Conservation (phyloP, 2,329 filamentous ascomycete species). For the Bipolaris oryzae region DNA sequence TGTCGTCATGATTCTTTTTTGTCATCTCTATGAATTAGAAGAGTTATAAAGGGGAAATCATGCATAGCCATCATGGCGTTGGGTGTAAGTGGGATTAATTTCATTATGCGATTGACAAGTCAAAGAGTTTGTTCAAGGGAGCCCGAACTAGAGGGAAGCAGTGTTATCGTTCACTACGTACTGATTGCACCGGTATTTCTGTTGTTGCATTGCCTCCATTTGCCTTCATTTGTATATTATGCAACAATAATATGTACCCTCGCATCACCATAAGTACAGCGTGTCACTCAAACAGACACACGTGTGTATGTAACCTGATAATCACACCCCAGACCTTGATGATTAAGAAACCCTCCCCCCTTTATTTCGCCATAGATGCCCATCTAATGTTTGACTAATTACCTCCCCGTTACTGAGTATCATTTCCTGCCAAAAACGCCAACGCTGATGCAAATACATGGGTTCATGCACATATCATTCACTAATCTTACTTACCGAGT, state of each 20-base stretch:
- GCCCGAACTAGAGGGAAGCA: no score
- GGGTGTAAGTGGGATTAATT: background rate
- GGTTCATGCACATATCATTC: background rate
- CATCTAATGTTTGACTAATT: background rate
- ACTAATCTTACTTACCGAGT: background rate
- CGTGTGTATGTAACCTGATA: background rate
- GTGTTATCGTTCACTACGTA: no score
- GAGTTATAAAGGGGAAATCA: background rate
- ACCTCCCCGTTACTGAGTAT: background rate
- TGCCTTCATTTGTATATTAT: background rate
- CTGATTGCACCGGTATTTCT: no score
- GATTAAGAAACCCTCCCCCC: background rate
- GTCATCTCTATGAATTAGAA: background rate
- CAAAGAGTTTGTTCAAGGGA: no score
- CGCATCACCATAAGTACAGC: no score
- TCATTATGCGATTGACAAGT: no score
- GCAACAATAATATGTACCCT: background rate
- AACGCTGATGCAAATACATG: constrained; percentile 15
- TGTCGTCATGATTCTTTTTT: no score
- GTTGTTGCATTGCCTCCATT: background rate
- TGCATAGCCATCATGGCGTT: constrained; percentile 11
- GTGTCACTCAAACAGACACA: no score
- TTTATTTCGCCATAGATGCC: constrained; percentile 5
- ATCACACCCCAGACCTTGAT: background rate
- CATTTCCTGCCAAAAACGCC: constrained; percentile 10